Evolutionary conservation across 2,329 filamentous ascomycete species (phyloP).

Genomic region (Aureobasidium sp.): DNA sequence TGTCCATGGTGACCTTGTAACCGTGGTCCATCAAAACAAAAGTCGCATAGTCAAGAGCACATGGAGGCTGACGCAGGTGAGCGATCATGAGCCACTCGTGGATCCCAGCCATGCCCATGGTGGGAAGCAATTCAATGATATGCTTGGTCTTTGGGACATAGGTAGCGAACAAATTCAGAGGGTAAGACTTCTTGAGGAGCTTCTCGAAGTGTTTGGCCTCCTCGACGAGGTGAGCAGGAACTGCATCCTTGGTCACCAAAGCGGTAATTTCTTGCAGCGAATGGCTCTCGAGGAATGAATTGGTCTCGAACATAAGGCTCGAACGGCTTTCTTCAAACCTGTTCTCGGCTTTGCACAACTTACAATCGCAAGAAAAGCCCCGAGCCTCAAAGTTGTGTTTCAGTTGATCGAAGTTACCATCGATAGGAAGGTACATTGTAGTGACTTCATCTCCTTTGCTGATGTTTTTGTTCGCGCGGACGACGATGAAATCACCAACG

Average conservation of each 20-base stretch:
- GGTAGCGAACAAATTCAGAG: not conserved
- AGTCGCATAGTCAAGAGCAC: not conserved
- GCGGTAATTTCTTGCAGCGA: not conserved
- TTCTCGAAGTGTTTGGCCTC: not conserved
- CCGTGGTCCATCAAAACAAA: not conserved
- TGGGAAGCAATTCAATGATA: not conserved
- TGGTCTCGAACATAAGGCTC: not conserved
- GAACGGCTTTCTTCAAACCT: not conserved
- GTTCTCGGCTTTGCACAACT: not conserved
- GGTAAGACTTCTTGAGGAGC: not conserved
- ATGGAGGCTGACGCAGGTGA: not conserved
- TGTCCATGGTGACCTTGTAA: not conserved
- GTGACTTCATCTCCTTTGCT: not conserved
- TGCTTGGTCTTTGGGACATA: not conserved
- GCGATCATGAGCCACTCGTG: not conserved
- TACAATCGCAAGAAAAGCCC: not conserved
- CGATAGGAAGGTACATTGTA: not conserved
- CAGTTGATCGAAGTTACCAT: not conserved
- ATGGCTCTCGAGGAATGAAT: not conserved
- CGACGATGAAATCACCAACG: not conserved
- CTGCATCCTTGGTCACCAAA: not conserved
- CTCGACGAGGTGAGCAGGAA: not conserved
- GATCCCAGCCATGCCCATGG: not conserved
- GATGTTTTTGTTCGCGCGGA: not conserved
- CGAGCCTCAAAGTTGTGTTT: not conserved